Percentiles rank a stretch among this genome's conserved stretches.
These are phyloP conservation scores for Phaseolus coccineus DNA, from an alignment of 331 rosid genomes.

Conservation along the genomic window DNA sequence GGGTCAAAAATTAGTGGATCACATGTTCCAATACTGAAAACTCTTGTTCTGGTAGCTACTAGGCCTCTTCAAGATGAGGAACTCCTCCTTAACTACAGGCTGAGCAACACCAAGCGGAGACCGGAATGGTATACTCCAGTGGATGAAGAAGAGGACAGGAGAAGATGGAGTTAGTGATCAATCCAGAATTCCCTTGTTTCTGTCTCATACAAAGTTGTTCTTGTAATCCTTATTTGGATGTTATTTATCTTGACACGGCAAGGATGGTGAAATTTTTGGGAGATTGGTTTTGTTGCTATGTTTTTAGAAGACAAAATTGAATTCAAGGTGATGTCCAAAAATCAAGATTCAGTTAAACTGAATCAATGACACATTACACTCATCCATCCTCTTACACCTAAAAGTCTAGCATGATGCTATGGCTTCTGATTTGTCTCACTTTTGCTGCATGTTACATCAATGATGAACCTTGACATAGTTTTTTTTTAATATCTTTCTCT, in stretches of 20 bases:
- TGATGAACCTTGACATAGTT: background rate
- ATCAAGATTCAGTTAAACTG: background rate
- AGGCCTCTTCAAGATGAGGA: slow-evolving; percentile 81
- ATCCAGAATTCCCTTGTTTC: slow-evolving; percentile 15
- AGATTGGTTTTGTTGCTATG: slow-evolving; percentile 22
- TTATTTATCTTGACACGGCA: background rate
- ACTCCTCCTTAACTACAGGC: slow-evolving; percentile 81
- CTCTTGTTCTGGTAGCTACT: slow-evolving; percentile 79
- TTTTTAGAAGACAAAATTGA: slow-evolving; percentile 20
- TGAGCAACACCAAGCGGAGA: slow-evolving; percentile 80
- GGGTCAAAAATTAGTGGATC: slow-evolving; percentile 52
- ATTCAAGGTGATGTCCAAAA: background rate
- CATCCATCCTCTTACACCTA: background rate
- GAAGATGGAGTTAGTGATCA: slow-evolving; percentile 82
- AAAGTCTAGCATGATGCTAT: background rate
- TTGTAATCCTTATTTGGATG: slow-evolving; percentile 11
- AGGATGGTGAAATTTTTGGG: slow-evolving; percentile 19
- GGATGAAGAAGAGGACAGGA: slow-evolving; percentile 89
- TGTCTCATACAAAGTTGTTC: slow-evolving; percentile 31
- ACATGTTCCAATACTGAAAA: slow-evolving; percentile 64
- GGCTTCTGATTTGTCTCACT: background rate
- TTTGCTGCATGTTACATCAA: background rate
- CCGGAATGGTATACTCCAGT: slow-evolving; percentile 88
- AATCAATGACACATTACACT: slow-evolving; percentile 9
- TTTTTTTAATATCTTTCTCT: background rate